These are phyloP conservation scores for Cenococcum geophilum DNA, from an alignment of 495 filamentous ascomycete species.

Conservation along the genomic window DNA sequence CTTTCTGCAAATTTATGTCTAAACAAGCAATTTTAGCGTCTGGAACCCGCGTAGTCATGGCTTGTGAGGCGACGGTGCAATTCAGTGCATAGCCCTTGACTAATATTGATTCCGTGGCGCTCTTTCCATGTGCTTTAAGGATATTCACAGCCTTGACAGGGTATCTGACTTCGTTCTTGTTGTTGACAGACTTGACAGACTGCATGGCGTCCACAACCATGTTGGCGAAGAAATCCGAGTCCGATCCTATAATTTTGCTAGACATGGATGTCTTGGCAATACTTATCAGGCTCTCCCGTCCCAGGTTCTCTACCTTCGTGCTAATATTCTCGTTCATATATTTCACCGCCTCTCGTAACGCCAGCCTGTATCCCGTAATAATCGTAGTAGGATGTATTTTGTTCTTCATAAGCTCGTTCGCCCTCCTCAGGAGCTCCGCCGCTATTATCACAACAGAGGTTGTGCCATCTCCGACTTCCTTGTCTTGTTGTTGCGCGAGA, in stretches of 20 bases:
- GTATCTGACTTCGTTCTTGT: conserved; percentile 86
- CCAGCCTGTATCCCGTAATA: conserved; percentile 95
- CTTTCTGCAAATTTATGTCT: conserved; percentile 98
- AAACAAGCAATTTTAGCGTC: conserved; percentile 96
- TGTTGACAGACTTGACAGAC: conserved; percentile 87
- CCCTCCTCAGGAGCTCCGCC: conserved; percentile 86
- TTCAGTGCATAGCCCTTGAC: conserved; percentile 97
- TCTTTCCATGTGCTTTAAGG: conserved; percentile 96
- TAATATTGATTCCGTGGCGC: conserved; percentile 77
- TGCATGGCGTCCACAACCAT: conserved; percentile 96
- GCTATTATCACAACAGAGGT: conserved; percentile 97
- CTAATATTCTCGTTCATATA: conserved; percentile 99
- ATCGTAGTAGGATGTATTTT: conserved; percentile 99
- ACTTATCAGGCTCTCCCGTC: conserved; percentile 81
- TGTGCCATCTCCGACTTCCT: conserved; percentile 95
- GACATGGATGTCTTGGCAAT: conserved; percentile 99
- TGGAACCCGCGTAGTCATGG: conserved; percentile 87
- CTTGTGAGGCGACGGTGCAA: conserved; percentile 97
- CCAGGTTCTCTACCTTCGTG: conserved; percentile 86
- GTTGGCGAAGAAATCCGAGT: conserved; percentile 95
- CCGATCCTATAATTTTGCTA: conserved; percentile 94
- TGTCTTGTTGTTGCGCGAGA: conserved; percentile 96
- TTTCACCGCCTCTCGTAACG: conserved; percentile 90
- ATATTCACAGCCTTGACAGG: conserved; percentile 99
- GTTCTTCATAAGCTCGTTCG: conserved; percentile 98